Conservation (phyloP, 179 eudicot genomes). For the Silene coronaria region DNA sequence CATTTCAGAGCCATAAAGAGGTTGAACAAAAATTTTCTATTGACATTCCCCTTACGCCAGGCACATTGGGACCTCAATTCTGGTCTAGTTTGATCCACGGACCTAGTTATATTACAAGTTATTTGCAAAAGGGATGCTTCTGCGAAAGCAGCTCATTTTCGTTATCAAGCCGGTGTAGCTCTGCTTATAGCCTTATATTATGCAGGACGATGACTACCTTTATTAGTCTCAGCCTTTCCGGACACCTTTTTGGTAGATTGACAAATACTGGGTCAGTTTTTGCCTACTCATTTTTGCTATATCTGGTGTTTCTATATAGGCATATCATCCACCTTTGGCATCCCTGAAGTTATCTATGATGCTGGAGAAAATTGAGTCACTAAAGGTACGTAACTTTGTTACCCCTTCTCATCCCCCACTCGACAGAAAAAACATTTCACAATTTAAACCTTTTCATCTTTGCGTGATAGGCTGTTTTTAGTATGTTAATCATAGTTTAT, state of each 20-base stretch:
- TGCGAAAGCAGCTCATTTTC: not conserved
- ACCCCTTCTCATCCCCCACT: not conserved
- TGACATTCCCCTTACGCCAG: not conserved
- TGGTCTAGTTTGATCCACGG: not conserved
- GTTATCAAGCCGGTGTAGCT: not conserved
- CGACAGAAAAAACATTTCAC: not conserved
- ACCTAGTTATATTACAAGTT: not conserved
- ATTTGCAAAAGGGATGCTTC: not conserved
- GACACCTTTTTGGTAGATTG: not conserved
- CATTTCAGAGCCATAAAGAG: constrained; percentile 72
- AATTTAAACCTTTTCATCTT: constrained; percentile 5
- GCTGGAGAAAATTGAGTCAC: constrained; percentile 61
- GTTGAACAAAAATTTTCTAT: constrained; percentile 26
- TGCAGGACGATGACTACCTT: not conserved
- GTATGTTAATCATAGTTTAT: not conserved
- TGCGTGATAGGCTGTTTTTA: not conserved
- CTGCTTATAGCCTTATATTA: not conserved
- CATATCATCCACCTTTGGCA: constrained; percentile 54
- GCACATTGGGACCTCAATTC: not conserved
- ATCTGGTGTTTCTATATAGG: constrained; percentile 36
- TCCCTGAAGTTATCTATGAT: constrained; percentile 50
- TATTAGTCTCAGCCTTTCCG: not conserved
- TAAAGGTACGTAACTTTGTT: constrained; percentile 54
- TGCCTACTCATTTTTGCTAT: not conserved
- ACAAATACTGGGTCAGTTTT: constrained; percentile 1